Evolutionary conservation across 805 yeast genomes (phyloP).

Genomic region (Candida namnaoensis): DNA sequence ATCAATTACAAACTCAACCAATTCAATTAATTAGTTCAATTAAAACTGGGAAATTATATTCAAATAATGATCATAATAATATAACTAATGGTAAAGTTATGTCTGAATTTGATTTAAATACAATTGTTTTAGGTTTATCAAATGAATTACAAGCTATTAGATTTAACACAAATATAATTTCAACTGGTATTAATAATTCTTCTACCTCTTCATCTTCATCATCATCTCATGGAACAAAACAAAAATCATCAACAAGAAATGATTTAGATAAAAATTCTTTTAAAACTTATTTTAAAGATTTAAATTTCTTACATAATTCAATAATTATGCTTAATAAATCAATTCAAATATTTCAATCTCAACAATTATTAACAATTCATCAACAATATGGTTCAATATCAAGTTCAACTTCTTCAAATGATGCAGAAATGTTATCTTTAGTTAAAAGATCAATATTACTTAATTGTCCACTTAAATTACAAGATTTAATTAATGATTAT

Average conservation of each 20-base stretch:
- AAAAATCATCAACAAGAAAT: too few relatives aligned
- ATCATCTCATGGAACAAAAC: too few relatives aligned
- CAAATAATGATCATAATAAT: constrained; percentile 2
- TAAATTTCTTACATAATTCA: constrained; percentile 40
- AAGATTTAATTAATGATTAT: constrained; percentile 40
- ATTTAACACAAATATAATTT: constrained; percentile 2
- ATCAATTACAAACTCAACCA: not conserved
- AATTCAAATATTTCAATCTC: constrained; percentile 15
- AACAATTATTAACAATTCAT: constrained; percentile 7
- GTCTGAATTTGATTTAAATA: constrained; percentile 24
- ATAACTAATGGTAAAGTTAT: not conserved
- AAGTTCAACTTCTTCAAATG: constrained; percentile 6
- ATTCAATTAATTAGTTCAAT: too few relatives aligned
- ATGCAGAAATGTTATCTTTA: constrained; percentile 15
- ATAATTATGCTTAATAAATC: constrained; percentile 43
- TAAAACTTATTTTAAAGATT: constrained; percentile 19
- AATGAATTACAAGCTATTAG: constrained; percentile 19
- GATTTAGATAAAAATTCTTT: too few relatives aligned
- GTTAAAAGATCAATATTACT: constrained; percentile 37
- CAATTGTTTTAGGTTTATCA: constrained; percentile 34
- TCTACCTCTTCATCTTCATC: constrained; percentile 3
- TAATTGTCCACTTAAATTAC: constrained; percentile 41
- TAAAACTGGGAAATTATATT: not conserved
- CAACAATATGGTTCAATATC: constrained; percentile 3
- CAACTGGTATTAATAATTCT: not conserved